Evolutionary conservation across 2,329 filamentous ascomycete genomes (phyloP).

Genomic region (Trichoderma semiorbis): DNA sequence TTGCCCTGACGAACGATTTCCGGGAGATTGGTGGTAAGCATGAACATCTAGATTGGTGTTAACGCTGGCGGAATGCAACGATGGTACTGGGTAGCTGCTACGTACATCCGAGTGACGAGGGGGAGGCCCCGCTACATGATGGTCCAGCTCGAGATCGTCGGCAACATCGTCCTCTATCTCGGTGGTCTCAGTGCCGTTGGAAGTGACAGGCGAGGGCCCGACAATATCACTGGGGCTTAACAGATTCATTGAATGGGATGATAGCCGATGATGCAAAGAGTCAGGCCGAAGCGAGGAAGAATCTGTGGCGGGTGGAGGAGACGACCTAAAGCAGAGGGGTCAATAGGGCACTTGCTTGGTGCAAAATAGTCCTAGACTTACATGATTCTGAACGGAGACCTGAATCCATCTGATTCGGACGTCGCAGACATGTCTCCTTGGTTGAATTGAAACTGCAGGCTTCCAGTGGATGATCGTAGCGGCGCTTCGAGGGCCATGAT

Average conservation of each 20-base stretch:
- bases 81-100: not conserved
- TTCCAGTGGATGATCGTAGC: conserved; percentile 59
- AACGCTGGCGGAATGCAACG: not conserved
- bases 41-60: conserved; percentile 40
- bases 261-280: conserved; percentile 45
- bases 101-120: conserved; percentile 32
- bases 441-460: conserved; percentile 35
- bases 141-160: conserved; percentile 51
- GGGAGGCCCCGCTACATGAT: conserved; percentile 22
- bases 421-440: conserved; percentile 53
- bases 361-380: conserved; percentile 34
- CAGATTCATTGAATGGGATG: conserved; percentile 52
- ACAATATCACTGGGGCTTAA: conserved; percentile 66
- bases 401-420: conserved; percentile 48
- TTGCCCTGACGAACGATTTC: conserved; percentile 55
- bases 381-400: conserved; percentile 50
- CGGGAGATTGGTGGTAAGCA: conserved; percentile 55
- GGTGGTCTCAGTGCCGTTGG: conserved; percentile 76
- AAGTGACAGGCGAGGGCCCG: conserved; percentile 80
- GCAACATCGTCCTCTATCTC: conserved; percentile 77
- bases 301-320: conserved; percentile 38
- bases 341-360: not conserved
- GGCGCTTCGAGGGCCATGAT: conserved; percentile 48
- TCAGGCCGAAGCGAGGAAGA: conserved; percentile 50
- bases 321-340: conserved; percentile 29